These are phyloP conservation scores for Alternaria longipes DNA, from an alignment of 2,329 filamentous ascomycete genomes.

Conservation along the genomic window DNA sequence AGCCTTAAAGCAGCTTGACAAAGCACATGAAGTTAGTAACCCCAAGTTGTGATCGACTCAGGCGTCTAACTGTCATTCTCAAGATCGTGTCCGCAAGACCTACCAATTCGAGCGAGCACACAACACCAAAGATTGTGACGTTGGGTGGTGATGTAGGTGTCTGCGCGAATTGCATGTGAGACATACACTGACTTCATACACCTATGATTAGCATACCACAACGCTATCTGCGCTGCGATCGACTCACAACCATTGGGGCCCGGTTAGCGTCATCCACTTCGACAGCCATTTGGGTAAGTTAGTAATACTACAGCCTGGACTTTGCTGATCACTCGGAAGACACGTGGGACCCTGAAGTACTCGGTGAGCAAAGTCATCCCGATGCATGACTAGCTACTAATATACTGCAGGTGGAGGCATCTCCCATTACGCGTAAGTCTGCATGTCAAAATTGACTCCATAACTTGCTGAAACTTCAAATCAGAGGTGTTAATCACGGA, in stretches of 20 bases:
- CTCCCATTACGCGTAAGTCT: constrained; percentile 66
- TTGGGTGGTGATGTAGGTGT: constrained; percentile 58
- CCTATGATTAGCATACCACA: constrained; percentile 57
- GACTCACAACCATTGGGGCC: constrained; percentile 61
- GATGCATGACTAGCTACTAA: constrained; percentile 10
- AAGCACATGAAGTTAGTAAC: constrained; percentile 58
- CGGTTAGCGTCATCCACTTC: constrained; percentile 67
- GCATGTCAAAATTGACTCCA: neutral
- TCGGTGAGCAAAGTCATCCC: constrained; percentile 50
- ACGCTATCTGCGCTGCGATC: constrained; percentile 63
- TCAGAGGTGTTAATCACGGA: constrained; percentile 65
- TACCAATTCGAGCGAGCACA: constrained; percentile 57
- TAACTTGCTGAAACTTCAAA: constrained; percentile 5
- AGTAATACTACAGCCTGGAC: neutral
- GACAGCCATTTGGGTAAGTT: constrained; percentile 60
- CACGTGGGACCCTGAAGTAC: constrained; percentile 64
- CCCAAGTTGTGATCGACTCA: neutral
- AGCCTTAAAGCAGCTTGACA: constrained; percentile 63
- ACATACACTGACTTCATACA: too few species aligned
- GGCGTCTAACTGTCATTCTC: constrained; percentile 2
- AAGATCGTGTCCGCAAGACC: constrained; percentile 58
- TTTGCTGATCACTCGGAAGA: constrained; percentile 47
- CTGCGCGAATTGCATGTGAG: too few species aligned
- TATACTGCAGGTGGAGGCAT: constrained; percentile 60
- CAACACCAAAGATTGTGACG: constrained; percentile 61